Base-by-base conservation (phyloP, 2,329 filamentous ascomycete species). In the Alternaria ventricosa region DNA sequence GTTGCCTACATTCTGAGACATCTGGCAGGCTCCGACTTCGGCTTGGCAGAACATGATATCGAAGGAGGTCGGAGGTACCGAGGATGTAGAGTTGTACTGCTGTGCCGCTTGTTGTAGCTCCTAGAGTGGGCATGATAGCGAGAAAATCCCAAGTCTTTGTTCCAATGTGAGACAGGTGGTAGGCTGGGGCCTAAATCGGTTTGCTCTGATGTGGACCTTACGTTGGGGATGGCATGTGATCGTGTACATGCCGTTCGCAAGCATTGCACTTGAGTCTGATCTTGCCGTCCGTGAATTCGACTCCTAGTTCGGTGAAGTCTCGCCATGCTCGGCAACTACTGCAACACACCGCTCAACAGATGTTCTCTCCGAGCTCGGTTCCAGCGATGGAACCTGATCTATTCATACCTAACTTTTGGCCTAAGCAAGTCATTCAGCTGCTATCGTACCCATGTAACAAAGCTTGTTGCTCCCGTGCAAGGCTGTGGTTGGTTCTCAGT, bases 401-500 rank as follows among this genome's bases (percentile, higher is more conserved):
- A 23, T 49, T 27, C 22, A 47, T 60, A 27, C 46, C 41, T 25
- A 15, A 25, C 8, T 11, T 13, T 30, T n/a, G 20, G 43, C 36
- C 18, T 36, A 55, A 53, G 50, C 47, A 27, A 28, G 13, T 28
- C 22, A 20, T 50, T 65, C 63, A 65, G 63, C 63, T 65, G 18
- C 27, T 15, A 57, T 47, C 50, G 55, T 49, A 55, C 41, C 63
- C 60, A 27, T 44, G 44, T 15, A 15, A 22, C 2, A 20, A 65
- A 65, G 63, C 59, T 63, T 65, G 11, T 59, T 63, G 55, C 33
- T 59, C 55, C 63, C 56, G 5, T 20, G 18, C 20, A 49, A 55
- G 54, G 49, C 49, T 23, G 55, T 23, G 27, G 36, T 50, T 28
- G 22, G 36, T 18, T 23, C 15, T 20, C n/a, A 45, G 13, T 41